Conservation (phyloP, 345 rosid genomes). For the Bruguiera gymnorhiza region DNA sequence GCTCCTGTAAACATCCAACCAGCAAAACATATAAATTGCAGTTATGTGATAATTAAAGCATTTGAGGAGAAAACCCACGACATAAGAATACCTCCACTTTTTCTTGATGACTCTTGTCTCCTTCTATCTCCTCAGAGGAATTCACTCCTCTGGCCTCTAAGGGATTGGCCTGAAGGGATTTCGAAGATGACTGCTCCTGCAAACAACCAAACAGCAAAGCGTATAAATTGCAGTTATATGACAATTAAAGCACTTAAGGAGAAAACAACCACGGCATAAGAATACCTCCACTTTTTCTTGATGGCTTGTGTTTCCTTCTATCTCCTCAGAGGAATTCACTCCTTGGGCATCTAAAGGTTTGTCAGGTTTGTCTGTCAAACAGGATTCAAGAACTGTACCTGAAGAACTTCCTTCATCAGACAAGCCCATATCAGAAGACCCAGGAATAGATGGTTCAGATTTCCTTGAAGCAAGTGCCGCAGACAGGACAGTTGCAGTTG, state of each 20-base stretch:
- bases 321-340: conserved; percentile 29
- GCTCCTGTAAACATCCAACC: conserved; percentile 4
- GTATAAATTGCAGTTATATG: conserved; percentile 1
- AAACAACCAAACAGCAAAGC: neutral
- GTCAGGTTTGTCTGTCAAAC: conserved; percentile 24
- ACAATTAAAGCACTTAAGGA: conserved; percentile 13
- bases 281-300: conserved; percentile 37
- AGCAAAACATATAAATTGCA: neutral
- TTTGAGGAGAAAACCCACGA: neutral
- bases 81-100: conserved; percentile 35
- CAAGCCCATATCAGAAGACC: conserved; percentile 30
- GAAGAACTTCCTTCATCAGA: conserved; percentile 47
- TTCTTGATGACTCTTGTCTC: conserved; percentile 22
- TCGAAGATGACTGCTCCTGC: conserved; percentile 22
- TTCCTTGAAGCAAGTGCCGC: conserved; percentile 70
- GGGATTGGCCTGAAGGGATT: conserved; percentile 30
- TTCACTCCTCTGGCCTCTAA: conserved; percentile 30
- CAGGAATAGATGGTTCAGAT: conserved; percentile 45
- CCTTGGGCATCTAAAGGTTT: conserved; percentile 34
- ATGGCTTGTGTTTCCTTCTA: conserved; percentile 24
- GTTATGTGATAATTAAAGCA: conserved; percentile 13
- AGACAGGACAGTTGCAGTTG: conserved; percentile 63
- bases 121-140: conserved; percentile 33
- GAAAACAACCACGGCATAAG: neutral
- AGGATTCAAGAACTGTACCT: conserved; percentile 33